A percentile compares a stretch with the other conserved stretches of the same genome.
phyloP scores from a whole-genome alignment of 345 rosid genomes.

The Dimocarpus longan region DNA sequence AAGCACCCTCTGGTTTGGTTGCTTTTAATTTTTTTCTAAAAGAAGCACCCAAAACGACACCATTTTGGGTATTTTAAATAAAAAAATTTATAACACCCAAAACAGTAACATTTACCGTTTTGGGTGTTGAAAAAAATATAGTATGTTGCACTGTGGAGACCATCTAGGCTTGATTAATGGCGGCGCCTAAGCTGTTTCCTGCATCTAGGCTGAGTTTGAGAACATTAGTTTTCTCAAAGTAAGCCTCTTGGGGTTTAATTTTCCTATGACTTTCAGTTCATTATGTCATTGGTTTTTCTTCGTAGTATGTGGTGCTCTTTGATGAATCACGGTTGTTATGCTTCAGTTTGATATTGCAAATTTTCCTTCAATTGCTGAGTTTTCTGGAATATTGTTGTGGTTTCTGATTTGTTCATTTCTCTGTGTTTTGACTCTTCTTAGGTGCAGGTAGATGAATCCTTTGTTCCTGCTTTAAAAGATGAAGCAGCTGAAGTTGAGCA shows the following conservation, averaged over 20 bases:
- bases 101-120: no score
- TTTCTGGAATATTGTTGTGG: slow-evolving; percentile 14
- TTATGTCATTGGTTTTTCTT: neutral
- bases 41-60: no score
- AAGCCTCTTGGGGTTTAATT: neutral
- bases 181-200: no score
- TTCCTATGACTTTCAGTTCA: neutral
- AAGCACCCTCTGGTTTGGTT: no score
- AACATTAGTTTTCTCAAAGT: neutral
- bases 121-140: no score
- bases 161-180: no score
- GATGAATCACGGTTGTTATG: neutral
- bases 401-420: slow-evolving; percentile 3
- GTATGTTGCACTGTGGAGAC: no score
- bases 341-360: neutral
- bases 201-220: no score
- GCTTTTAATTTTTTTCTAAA: no score
- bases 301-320: neutral
- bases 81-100: no score
- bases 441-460: slow-evolving; percentile 53
- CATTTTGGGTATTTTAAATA: no score
- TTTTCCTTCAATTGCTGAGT: neutral
- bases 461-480: slow-evolving; percentile 42
- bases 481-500: slow-evolving; percentile 48
- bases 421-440: slow-evolving; percentile 10